These are phyloP conservation scores for Nitzschia sp. DNA, from an alignment of 108 stramenopile genomes.

Conservation along the genomic window DNA sequence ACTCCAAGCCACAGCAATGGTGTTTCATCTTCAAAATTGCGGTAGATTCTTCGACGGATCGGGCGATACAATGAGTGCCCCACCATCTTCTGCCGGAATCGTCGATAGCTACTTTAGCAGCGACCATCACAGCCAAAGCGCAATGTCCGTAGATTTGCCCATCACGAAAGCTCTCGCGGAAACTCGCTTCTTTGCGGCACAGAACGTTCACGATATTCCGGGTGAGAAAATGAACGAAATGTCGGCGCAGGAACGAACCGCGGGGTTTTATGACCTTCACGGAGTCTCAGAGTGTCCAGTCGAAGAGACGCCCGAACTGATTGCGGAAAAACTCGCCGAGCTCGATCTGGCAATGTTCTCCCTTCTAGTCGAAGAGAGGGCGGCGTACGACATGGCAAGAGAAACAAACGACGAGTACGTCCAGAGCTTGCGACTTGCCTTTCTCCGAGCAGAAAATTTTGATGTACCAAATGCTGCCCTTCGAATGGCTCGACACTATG, in stretches of 20 bases:
- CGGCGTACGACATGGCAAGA: conserved; percentile 13
- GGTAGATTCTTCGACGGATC: too few species aligned
- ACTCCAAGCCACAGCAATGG: too few species aligned
- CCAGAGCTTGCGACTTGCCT: conserved; percentile 11
- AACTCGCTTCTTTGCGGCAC: not conserved
- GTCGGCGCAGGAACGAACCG: conserved; percentile 1
- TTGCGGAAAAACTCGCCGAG: not conserved
- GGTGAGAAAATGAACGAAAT: conserved; percentile 7
- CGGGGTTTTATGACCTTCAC: conserved; percentile 20
- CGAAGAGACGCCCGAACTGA: conserved; percentile 14
- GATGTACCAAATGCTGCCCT: conserved; percentile 27
- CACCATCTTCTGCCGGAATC: too few species aligned
- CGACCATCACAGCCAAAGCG: too few species aligned
- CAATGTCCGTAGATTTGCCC: not conserved
- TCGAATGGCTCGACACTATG: conserved; percentile 23
- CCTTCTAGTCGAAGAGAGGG: not conserved
- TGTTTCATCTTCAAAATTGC: too few species aligned
- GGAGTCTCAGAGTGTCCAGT: conserved; percentile 5
- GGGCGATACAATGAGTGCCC: too few species aligned
- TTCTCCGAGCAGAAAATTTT: conserved; percentile 38
- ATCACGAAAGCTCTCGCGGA: not conserved
- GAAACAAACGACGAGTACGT: conserved; percentile 12
- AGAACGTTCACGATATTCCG: conserved; percentile 13
- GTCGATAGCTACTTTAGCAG: too few species aligned
- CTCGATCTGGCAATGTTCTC: conserved; percentile 7